phyloP scores from a whole-genome alignment of 1,284 basidiomycete genomes.

The Rhodotorula sp. region DNA sequence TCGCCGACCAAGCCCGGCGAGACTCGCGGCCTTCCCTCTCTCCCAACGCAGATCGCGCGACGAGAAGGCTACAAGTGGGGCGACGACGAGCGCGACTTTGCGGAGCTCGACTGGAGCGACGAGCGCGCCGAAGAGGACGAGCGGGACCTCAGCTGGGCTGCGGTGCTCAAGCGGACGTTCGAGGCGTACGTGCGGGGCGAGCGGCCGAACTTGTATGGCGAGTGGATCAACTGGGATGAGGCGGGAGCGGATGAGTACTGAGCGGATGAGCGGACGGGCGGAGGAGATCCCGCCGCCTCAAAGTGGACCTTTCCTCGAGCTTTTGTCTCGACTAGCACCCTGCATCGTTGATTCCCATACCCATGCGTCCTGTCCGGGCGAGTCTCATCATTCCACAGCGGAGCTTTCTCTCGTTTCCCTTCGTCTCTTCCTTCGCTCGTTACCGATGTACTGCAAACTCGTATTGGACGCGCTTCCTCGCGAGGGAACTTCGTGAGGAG shows the following conservation, averaged over 20 bases:
- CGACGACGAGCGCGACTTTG: slow-evolving; percentile 40
- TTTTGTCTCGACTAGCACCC: neutral
- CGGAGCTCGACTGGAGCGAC: slow-evolving; percentile 30
- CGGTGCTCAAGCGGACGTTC: slow-evolving; percentile 86
- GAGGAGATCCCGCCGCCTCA: neutral
- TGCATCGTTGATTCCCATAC: neutral
- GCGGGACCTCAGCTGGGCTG: slow-evolving; percentile 81
- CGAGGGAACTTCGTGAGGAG: too few relatives aligned
- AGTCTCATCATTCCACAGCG: too few relatives aligned
- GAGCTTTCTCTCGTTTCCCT: too few relatives aligned
- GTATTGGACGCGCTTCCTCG: too few relatives aligned
- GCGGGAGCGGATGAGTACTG: slow-evolving; percentile 6
- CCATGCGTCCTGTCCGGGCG: too few relatives aligned
- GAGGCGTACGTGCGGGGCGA: slow-evolving; percentile 83
- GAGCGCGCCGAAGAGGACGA: slow-evolving; percentile 47
- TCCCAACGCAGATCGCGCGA: neutral
- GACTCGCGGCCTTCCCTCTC: neutral
- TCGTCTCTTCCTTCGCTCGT: too few relatives aligned
- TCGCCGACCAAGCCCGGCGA: slow-evolving; percentile 34
- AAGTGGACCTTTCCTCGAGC: neutral
- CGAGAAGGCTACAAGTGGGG: slow-evolving; percentile 30
- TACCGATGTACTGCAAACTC: too few relatives aligned
- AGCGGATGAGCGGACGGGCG: neutral
- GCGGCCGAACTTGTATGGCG: slow-evolving; percentile 71
- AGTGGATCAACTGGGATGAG: slow-evolving; percentile 36